These are phyloP conservation scores for Fraxinus platypoda DNA, from an alignment of 305 asterid genomes.

Conservation along the genomic window DNA sequence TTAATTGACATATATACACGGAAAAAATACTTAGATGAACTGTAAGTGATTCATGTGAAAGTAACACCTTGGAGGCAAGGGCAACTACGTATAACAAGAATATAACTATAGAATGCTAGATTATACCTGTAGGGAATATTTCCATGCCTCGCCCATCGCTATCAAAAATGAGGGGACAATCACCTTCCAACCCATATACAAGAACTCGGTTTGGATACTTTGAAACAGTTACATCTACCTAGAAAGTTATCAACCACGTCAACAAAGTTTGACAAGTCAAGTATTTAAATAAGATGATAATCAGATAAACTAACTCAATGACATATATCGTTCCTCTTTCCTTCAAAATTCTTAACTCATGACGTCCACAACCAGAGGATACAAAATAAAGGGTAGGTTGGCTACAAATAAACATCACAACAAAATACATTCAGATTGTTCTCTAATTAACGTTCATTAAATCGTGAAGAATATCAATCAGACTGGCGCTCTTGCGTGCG, in stretches of 20 bases:
- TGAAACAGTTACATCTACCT: conserved; percentile 76
- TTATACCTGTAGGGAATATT: conserved; percentile 82
- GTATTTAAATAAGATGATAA: conserved; percentile 3
- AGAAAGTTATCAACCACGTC: conserved; percentile 18
- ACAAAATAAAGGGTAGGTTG: conserved; percentile 1
- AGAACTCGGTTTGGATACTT: conserved; percentile 90
- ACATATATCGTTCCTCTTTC: conserved; percentile 6
- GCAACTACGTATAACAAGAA: background rate
- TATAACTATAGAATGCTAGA: conserved; percentile 9
- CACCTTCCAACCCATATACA: conserved; percentile 87
- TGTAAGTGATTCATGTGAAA: background rate
- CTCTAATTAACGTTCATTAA: background rate
- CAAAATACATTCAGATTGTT: conserved; percentile 8
- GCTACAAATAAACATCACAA: background rate
- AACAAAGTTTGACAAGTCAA: conserved; percentile 13
- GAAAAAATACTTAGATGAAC: conserved; percentile 2
- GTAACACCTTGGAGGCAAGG: conserved; percentile 9
- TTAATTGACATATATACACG: background rate
- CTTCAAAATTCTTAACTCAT: background rate
- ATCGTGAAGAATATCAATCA: background rate
- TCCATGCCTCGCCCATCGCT: conserved; percentile 82
- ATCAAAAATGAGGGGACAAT: conserved; percentile 78
- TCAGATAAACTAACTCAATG: background rate
- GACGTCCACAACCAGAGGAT: background rate
- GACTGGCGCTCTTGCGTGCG: background rate